A percentile compares a stretch with the other conserved stretches of the same genome.
These are phyloP conservation scores for Phytophthora nicotianae DNA, from an alignment of 352 stramenopile species.

Conservation along the genomic window DNA sequence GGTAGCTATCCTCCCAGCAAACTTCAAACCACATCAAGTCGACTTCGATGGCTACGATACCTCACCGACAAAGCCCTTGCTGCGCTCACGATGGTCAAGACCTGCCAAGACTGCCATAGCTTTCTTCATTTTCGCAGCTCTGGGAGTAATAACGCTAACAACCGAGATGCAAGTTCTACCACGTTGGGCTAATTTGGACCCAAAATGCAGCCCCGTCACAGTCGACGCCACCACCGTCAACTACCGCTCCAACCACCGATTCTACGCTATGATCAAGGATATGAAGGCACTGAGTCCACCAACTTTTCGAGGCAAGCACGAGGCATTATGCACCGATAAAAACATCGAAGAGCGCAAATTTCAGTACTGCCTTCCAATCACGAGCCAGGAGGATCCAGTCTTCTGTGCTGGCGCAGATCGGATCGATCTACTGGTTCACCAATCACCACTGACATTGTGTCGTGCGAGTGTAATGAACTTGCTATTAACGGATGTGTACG, in stretches of 20 bases:
- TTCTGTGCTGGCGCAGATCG: constrained; percentile 47
- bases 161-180: constrained; percentile 9
- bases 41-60: background rate
- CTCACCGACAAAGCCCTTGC: background rate
- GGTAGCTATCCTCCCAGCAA: background rate
- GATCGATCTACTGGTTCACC: constrained; percentile 36
- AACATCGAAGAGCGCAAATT: constrained; percentile 2
- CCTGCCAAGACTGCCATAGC: constrained; percentile 4
- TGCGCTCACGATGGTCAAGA: background rate
- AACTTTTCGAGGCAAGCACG: constrained; percentile 22
- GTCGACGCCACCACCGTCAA: constrained; percentile 2
- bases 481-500: constrained; percentile 4
- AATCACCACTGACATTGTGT: constrained; percentile 25
- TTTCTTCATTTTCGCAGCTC: background rate
- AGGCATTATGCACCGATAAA: constrained; percentile 9
- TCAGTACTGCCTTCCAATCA: constrained; percentile 53
- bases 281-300: constrained; percentile 10
- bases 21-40: background rate
- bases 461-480: constrained; percentile 48
- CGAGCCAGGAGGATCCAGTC: constrained; percentile 38
- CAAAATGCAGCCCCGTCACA: constrained; percentile 3
- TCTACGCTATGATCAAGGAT: constrained; percentile 14
- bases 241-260: constrained; percentile 16
- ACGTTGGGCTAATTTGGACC: constrained; percentile 10
- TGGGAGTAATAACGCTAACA: constrained; percentile 4